Evolutionary conservation across 176 grass and related monocot genomes (phyloP), one percentile per base, ranked within the genome.

Genomic region (Themeda triandra): DNA sequence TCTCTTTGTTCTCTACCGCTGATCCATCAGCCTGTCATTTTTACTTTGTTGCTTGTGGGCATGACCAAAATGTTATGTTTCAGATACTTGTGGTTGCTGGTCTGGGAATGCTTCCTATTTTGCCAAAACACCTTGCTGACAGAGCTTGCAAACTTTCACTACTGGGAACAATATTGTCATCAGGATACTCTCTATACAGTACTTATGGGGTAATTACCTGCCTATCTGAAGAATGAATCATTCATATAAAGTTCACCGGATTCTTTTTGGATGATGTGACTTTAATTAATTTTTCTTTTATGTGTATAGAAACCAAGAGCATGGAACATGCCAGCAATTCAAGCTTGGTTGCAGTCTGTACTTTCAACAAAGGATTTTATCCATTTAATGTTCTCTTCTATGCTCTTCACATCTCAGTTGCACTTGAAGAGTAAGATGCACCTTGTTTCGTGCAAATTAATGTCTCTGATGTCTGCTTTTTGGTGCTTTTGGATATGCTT

Each of bases 71-170:
- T 63, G 40, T 48, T 77, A 15, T 89, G 66, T 93, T 78, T 31
- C 74, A 98, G 91, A 87, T 98, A 42, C 76, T 98, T 37, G 65
- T 90, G 69, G 91, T 98, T 95, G 87, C 96, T 80, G 53, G 87
- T 80, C 88, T 98, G 81, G 96, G 96, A 84, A 92, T 98, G 69
- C 89, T 98, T 83, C 91, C 96, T 9, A 82, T 94, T 74, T 63
- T 92, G 71, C 83, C 93, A 31, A 87, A 87, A 87, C 71, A 93
- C 67, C 91, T 98, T 78, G 90, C 91, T 42, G 87, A 87, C 77
- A 93, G 94, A 75, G 93, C 89, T 63, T 98, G 88, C 66, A 90
- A 90, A 77, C 90, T 98, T 82, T 98, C 91, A 21, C 82, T 98
- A 49, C 78, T 98, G 80, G 96, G 96, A 83, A 95, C 91, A 40